Conservation (phyloP, 352 stramenopile genomes). For the Elongisporangium senticosum region DNA sequence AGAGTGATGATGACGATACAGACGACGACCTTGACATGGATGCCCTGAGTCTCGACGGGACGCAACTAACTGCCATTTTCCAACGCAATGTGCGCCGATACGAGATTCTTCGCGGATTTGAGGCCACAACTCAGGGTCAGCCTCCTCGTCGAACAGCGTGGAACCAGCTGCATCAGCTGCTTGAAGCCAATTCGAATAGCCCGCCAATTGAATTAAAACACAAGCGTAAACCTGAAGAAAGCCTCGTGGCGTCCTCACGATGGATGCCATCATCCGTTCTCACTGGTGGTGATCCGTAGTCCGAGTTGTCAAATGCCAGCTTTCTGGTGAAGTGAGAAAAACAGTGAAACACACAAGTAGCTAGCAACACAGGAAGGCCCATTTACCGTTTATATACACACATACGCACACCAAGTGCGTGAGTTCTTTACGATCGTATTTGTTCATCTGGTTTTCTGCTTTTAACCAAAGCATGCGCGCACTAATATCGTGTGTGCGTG, state of each 20-base stretch:
- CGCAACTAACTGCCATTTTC: conserved; percentile 52
- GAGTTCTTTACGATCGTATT: not conserved
- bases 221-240: conserved; percentile 12
- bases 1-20: conserved; percentile 5
- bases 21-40: conserved; percentile 22
- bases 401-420: not conserved
- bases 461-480: not conserved
- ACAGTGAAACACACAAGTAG: not conserved
- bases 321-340: too few relatives aligned
- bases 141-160: conserved; percentile 19
- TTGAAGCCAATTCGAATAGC: conserved; percentile 19
- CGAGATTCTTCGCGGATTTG: conserved; percentile 53
- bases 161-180: conserved; percentile 29
- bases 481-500: not conserved
- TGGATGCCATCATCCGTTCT: conserved; percentile 29
- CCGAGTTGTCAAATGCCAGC: too few relatives aligned
- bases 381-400: conserved; percentile 1
- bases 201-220: not conserved
- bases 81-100: conserved; percentile 54
- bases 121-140: conserved; percentile 15
- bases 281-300: not conserved
- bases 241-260: conserved; percentile 37
- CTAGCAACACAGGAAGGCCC: not conserved
- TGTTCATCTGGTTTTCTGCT: not conserved
- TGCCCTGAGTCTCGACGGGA: conserved; percentile 26